Base-by-base conservation (phyloP, 208 protist genomes). In the Crithidia acanthocephali region DNA sequence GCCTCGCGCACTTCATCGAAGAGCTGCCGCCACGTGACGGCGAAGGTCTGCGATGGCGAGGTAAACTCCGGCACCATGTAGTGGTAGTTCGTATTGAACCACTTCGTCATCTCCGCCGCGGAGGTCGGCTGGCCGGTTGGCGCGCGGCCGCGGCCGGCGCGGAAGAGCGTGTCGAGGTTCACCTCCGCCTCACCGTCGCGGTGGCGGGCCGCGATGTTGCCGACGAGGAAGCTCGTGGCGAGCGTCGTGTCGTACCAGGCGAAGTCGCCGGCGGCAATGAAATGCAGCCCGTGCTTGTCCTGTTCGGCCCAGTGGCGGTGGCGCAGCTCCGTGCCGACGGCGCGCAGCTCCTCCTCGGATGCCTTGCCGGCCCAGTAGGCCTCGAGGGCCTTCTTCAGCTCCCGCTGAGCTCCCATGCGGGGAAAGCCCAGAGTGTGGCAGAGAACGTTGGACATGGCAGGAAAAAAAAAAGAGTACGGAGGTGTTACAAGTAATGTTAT, bases 1-100 rank as follows among this genome's bases (percentile, higher is more conserved):
- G 89, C 85, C 72, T 94, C 85, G 48, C 86, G 71, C 30, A 90
- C 68, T 60, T 90, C 85, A n/a, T 80, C 81, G 33, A 89, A 76
- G 7, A 84, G 66, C 72, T 91, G 74, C 23, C 20, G 58, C 85
- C 80, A 87, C 16, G 71, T 72, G 32, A 87, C 67, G 28, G 11
- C 9, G 28, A 81, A 87, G 40, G 45, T 55, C 70, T 80, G 81
- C 28, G 61, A 73, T 9, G 70, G 60, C 47, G 66, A 73, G 22
- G 73, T 77, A 62, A 98, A 92, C 74, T 98, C 94, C 37, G 94
- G 94, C 44, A 96, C 92, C 52, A 97, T 94, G 78, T 95, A 96
- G 66, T 98, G 94, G 67, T 98, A 98, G 81, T 98, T 98, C 32
- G 92, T 96, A 69, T 98, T 94, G 72, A 98, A 97, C 91, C 91